Percentiles rank a stretch among this genome's conserved stretches.
Conservation (phyloP, 768 basidiomycete species). For the Lepiota brunneoincarnata region DNA sequence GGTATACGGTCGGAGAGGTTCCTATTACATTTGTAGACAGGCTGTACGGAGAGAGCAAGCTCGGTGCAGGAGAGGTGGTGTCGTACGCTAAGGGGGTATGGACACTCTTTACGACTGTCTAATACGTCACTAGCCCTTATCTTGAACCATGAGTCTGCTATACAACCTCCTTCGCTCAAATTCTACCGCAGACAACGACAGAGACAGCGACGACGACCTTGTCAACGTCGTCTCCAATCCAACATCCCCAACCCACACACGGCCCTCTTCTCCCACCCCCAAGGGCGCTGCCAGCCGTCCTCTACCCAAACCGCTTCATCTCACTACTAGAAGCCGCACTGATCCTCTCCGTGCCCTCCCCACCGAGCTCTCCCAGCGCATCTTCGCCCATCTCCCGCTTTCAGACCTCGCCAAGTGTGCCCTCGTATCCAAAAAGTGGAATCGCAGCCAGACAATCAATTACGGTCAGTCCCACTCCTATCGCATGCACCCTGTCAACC, state of each 20-base stretch:
- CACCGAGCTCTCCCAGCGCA: conserved; percentile 77
- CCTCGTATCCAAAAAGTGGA: conserved; percentile 84
- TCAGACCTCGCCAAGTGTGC: conserved; percentile 74
- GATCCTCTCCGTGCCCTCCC: conserved; percentile 75
- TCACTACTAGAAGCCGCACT: conserved; percentile 30
- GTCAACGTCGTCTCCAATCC: conserved; percentile 72
- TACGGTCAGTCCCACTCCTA: conserved; percentile 57
- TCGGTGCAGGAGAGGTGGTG: conserved; percentile 86
- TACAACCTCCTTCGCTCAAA: conserved; percentile 68
- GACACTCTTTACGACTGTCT: conserved; percentile 73
- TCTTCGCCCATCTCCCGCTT: conserved; percentile 64
- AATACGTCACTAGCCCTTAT: conserved; percentile 16
- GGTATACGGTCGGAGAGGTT: conserved; percentile 85
- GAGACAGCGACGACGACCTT: conserved; percentile 66
- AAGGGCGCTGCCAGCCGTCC: conserved; percentile 33
- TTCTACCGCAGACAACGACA: conserved; percentile 30
- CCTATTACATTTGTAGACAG: conserved; percentile 95
- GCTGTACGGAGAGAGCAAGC: conserved; percentile 90
- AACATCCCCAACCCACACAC: conserved; percentile 64
- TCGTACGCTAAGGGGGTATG: conserved; percentile 86
- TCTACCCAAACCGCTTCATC: conserved; percentile 44
- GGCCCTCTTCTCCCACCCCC: conserved; percentile 54
- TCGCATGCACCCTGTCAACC: background rate
- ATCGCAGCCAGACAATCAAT: conserved; percentile 84
- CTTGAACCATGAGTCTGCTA: conserved; percentile 55